These are phyloP conservation scores for Mycena capillaripes DNA, from an alignment of 768 basidiomycete genomes.

Conservation along the genomic window DNA sequence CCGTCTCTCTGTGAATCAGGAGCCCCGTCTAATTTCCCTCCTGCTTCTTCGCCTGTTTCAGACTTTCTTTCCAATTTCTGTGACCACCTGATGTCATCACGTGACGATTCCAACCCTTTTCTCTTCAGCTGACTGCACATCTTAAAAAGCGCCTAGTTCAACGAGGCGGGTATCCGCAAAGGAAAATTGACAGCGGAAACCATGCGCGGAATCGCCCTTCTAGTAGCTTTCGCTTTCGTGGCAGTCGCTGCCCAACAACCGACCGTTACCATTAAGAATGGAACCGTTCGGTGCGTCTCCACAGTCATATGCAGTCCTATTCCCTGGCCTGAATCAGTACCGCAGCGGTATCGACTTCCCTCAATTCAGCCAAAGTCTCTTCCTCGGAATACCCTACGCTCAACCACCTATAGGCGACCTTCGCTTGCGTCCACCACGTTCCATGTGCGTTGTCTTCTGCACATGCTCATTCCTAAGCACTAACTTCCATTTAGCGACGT, in stretches of 20 bases:
- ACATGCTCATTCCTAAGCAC: conserved; percentile 39
- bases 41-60: not conserved
- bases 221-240: conserved; percentile 1
- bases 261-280: conserved; percentile 31
- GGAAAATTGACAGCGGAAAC: not conserved
- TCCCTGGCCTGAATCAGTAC: no score
- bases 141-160: not conserved
- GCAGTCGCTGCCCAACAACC: conserved; percentile 17
- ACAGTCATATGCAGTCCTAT: not conserved
- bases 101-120: not conserved
- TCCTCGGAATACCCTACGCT: not conserved
- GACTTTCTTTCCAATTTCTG: not conserved
- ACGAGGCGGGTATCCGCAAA: not conserved
- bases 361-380: not conserved
- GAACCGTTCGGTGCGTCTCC: conserved; percentile 16
- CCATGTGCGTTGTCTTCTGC: not conserved
- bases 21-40: not conserved
- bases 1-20: not conserved
- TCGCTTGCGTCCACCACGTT: not conserved
- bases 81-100: not conserved
- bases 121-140: not conserved
- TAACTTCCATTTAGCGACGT: conserved; percentile 18
- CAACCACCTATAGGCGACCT: not conserved
- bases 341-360: not conserved
- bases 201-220: not conserved